Evolutionary conservation across 1,284 basidiomycete species (phyloP), one percentile per base, ranked within the genome.

Genomic region (Marasmius fiardii): DNA sequence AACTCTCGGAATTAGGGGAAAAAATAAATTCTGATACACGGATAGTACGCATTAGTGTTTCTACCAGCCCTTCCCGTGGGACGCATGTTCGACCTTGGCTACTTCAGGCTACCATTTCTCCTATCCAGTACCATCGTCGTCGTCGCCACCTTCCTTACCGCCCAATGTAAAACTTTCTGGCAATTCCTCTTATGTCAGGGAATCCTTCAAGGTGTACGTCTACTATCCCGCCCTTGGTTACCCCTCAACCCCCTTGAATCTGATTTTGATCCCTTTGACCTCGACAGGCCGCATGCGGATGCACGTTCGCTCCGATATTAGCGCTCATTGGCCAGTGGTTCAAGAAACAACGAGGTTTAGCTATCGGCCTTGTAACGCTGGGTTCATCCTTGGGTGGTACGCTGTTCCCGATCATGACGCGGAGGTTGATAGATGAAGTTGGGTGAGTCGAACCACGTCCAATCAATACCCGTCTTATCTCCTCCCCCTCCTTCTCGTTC

Each of bases 171-270:
- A 4, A 54, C 71, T 56, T 83, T 78, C 64, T 84, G 76, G 72
- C 80, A 83, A 31, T 72, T 79, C 51, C 55, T 81, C 6, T 68
- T 81, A 3, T 77, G 74, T 49, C 79, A 81, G 51, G 79, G 79
- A 1, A 58, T 80, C 24, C 68, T 67, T 5, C 59, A 73, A 24
- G 78, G 77, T 4, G 74, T 77, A 48, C 24, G 71, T 64, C 21
- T 39, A 7, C 50, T 16, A 2, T 50, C 20, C n/a, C 33, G 16
- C 6, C 20, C 14, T 34, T 14, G 10, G 16, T n/a, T 44, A n/a
- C n/a, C 7, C 26, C 43, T 33, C 39, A 20, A 4, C 20, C 7
- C 39, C 5, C 39, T 11, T 37, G 12, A 5, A 16, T 41, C n/a
- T 16, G n/a, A 31, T 31, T 10, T 4, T 10, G 28, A 10, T 4